Evolutionary conservation across 1,284 basidiomycete genomes (phyloP).

Genomic region (Spongispora temasekensis): DNA sequence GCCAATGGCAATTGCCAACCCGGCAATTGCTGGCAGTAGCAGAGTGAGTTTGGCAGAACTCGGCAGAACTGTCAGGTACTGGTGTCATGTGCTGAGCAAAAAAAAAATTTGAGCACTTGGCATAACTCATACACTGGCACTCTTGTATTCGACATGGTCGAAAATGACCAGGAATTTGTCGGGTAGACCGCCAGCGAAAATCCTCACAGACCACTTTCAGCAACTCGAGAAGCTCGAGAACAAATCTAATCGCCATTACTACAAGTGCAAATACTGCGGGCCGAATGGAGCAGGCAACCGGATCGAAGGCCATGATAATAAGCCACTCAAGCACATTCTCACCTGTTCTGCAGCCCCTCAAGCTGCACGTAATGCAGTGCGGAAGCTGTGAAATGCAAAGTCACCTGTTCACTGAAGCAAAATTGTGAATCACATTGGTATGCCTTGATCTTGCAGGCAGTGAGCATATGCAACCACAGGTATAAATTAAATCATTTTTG

Average conservation of each 20-base stretch:
- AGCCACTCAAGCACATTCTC: too few species aligned
- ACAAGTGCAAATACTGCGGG: background rate
- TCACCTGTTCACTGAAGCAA: slow-evolving; percentile 7
- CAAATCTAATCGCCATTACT: too few species aligned
- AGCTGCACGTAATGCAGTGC: background rate
- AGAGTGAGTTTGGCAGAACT: background rate
- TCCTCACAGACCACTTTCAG: background rate
- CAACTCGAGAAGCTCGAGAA: background rate
- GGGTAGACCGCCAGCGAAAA: background rate
- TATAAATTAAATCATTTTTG: too few species aligned
- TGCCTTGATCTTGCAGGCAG: background rate
- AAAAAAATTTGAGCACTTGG: background rate
- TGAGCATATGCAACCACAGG: background rate
- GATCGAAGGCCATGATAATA: background rate
- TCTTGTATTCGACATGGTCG: too few species aligned
- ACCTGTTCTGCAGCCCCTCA: background rate
- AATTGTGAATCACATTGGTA: slow-evolving; percentile 19
- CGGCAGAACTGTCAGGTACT: background rate
- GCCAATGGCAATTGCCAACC: too few species aligned
- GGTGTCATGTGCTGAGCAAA: background rate
- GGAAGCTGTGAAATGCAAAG: slow-evolving; percentile 14
- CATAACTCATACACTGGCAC: too few species aligned
- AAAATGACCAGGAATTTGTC: background rate
- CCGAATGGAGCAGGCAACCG: background rate
- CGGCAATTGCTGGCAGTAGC: background rate